Evolutionary conservation across 2,329 filamentous ascomycete species (phyloP), one percentile per base, ranked within the genome.

Genomic region (Botrytis deweyae): DNA sequence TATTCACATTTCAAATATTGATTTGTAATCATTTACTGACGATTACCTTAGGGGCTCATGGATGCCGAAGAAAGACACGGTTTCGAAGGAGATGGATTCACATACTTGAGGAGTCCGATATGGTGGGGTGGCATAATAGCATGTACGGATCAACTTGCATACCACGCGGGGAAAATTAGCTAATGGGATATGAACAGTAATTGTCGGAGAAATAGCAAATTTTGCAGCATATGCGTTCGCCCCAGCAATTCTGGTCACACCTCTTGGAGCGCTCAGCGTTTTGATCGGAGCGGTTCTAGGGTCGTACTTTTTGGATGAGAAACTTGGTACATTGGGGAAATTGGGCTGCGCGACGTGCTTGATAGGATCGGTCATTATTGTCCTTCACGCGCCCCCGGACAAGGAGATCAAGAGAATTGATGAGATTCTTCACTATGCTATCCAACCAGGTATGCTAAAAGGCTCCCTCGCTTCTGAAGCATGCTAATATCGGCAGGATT

Each of bases 211-310:
- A 84, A 86, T 98, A 74, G 97, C 94, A 84, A 99, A 99, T 84
- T 99, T 99, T 82, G 95, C 95, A 69, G 96, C 96, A 76, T 99
- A 99, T 82, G 96, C 96, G 12, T 99, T 98, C 84, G 96, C 96
- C 77, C 96, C 96, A 59, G 97, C 96, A n/a, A 99, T 99, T 83
- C 88, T 99, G 71, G 96, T 99, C 59, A 99, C 96, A 8, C 96
- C 96, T 40, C 86, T 99, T 38, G 96, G 96, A 75, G 96, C 96
- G 73, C 87, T 99, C 76, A 96, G 93, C 81, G 97, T 99, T 74
- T 86, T 99, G 77, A 98, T 99, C 80, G 96, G 94, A 77, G 95
- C 96, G 33, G 94, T 99, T 44, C 85, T 99, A 74, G 95, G 96
- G 69, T 95, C 96, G 76, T 98, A 99, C 83, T 97, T 98, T 82